phyloP scores from a whole-genome alignment of 2,329 filamentous ascomycete genomes.

The Basipetospora chlamydospora region DNA sequence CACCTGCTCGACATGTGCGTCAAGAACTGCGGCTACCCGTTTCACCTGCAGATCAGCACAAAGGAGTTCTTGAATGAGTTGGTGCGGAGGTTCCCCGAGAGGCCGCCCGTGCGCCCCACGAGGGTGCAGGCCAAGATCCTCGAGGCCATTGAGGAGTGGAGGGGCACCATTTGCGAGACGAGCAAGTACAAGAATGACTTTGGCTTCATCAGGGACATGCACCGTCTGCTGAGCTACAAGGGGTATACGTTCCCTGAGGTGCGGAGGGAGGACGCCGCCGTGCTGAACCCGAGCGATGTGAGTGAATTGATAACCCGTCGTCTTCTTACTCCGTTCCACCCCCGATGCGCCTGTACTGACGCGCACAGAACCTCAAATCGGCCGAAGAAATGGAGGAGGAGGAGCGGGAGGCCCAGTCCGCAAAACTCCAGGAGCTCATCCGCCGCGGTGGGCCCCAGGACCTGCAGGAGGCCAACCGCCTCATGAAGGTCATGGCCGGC shows the following conservation, averaged over 20 bases:
- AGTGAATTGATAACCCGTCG: too few relatives aligned
- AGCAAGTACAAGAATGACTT: slow-evolving; percentile 95
- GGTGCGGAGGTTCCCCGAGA: slow-evolving; percentile 86
- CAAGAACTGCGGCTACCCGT: slow-evolving; percentile 98
- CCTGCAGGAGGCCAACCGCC: slow-evolving; percentile 85
- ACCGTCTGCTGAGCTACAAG: slow-evolving; percentile 87
- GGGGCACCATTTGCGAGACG: slow-evolving; percentile 94
- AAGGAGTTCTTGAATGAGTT: slow-evolving; percentile 99
- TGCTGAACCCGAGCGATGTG: slow-evolving; percentile 93
- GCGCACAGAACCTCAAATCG: slow-evolving; percentile 69
- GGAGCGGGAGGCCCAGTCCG: slow-evolving; percentile 84
- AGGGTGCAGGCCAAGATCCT: slow-evolving; percentile 86
- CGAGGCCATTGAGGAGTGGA: slow-evolving; percentile 96
- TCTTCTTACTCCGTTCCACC: too few relatives aligned
- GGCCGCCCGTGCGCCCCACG: slow-evolving; percentile 72
- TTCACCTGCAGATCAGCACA: slow-evolving; percentile 95
- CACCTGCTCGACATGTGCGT: slow-evolving; percentile 95
- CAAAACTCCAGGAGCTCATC: slow-evolving; percentile 96
- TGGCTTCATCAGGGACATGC: slow-evolving; percentile 95
- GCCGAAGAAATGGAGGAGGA: slow-evolving; percentile 98
- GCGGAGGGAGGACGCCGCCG: slow-evolving; percentile 82
- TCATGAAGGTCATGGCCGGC: slow-evolving; percentile 99
- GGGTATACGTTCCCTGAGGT: slow-evolving; percentile 93
- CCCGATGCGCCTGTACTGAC: too few relatives aligned
- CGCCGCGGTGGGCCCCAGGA: slow-evolving; percentile 83